These are phyloP conservation scores for Nakaseomyces delphensis DNA, from an alignment of 1,139 yeast species.

Conservation along the genomic window DNA sequence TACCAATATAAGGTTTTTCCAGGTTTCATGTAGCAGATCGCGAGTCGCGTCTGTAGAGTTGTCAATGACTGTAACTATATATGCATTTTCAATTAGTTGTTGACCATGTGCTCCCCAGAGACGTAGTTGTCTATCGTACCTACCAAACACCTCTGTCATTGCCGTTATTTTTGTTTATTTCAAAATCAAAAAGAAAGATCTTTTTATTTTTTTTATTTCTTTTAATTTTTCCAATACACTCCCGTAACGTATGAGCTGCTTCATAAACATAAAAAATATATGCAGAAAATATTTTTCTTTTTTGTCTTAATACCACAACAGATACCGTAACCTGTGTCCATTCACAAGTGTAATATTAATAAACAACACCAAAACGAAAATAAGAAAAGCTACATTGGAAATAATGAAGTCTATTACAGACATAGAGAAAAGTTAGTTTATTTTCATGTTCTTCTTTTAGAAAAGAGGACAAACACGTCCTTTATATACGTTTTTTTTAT, in stretches of 20 bases:
- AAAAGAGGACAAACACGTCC: too few species aligned
- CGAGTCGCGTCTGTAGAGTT: not conserved
- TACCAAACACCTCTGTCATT: slow-evolving; percentile 17
- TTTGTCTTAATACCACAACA: not conserved
- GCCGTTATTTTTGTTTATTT: not conserved
- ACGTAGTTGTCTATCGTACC: slow-evolving; percentile 82
- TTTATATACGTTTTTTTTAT: too few species aligned
- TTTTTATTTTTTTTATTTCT: too few species aligned
- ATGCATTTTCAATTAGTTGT: not conserved
- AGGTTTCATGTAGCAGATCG: not conserved
- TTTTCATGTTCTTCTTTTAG: too few species aligned
- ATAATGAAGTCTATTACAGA: not conserved
- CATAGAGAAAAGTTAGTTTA: too few species aligned
- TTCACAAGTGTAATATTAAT: not conserved
- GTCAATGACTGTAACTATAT: not conserved
- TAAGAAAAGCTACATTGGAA: not conserved
- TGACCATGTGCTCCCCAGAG: slow-evolving; percentile 85
- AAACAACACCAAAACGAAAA: not conserved
- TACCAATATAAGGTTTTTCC: slow-evolving; percentile 69
- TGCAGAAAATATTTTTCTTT: not conserved
- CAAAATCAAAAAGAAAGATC: not conserved
- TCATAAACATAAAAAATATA: not conserved
- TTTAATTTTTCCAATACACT: too few species aligned
- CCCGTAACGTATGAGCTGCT: not conserved
- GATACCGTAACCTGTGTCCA: not conserved